Evolutionary conservation across 2,329 filamentous ascomycete species (phyloP).

Genomic region (Fusarium pseudoanthophilum): DNA sequence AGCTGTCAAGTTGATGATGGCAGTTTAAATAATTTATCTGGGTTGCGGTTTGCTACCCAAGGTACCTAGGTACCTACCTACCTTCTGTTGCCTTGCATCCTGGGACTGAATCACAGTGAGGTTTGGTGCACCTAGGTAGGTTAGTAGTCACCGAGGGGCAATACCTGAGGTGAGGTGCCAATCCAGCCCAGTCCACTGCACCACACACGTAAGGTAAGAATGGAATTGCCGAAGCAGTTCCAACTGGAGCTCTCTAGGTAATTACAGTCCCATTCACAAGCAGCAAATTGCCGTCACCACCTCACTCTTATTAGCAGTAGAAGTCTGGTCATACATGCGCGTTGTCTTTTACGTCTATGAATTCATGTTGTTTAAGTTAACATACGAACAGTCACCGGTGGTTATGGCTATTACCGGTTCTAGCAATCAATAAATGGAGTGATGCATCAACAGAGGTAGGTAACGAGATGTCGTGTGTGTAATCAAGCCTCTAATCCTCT

Average conservation of each 20-base stretch:
- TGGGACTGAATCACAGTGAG: slow-evolving; percentile 32
- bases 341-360: not conserved
- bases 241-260: not conserved
- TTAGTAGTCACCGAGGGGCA: not conserved
- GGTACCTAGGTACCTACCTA: too few relatives aligned
- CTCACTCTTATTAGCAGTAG: not conserved
- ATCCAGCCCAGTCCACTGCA: not conserved
- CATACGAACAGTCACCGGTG: not conserved
- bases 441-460: slow-evolving; percentile 21
- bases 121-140: not conserved
- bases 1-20: slow-evolving; percentile 11
- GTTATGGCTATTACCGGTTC: not conserved
- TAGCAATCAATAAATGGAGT: not conserved
- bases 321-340: not conserved
- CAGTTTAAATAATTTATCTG: slow-evolving; percentile 1
- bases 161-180: not conserved
- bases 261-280: not conserved
- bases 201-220: slow-evolving; percentile 1
- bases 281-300: not conserved
- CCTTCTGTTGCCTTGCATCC: slow-evolving; percentile 31
- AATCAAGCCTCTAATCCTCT: slow-evolving; percentile 46
- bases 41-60: not conserved
- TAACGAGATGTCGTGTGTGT: slow-evolving; percentile 34
- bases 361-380: not conserved
- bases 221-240: not conserved